Percentiles rank a stretch among this genome's conserved stretches.
Evolutionary conservation across 1,139 yeast species (phyloP).

Genomic region (Blastobotrys indianensis): DNA sequence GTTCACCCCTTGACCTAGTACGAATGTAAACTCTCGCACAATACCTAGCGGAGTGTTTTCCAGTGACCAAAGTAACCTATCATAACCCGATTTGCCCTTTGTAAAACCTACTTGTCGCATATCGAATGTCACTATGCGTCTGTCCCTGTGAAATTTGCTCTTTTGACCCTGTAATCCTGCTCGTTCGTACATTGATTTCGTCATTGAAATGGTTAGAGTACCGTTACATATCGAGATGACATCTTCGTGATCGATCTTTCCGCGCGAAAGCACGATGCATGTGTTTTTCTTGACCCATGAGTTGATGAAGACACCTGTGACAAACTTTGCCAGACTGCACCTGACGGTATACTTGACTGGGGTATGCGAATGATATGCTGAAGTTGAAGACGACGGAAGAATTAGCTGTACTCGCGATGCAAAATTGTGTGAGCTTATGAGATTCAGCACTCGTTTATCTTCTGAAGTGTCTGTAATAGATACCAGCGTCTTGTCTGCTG

Average conservation of each 20-base stretch:
- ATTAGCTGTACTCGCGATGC: slow-evolving; percentile 15
- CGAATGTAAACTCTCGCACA: neutral
- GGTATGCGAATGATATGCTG: slow-evolving; percentile 3
- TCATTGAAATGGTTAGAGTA: slow-evolving; percentile 29
- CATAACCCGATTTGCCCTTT: slow-evolving; percentile 24
- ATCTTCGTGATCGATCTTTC: slow-evolving; percentile 32
- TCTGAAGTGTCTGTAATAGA: slow-evolving; percentile 2
- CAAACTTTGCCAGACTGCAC: slow-evolving; percentile 9
- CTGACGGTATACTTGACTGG: slow-evolving; percentile 4
- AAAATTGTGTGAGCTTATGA: slow-evolving; percentile 17
- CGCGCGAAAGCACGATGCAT: slow-evolving; percentile 19
- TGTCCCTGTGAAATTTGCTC: slow-evolving; percentile 12
- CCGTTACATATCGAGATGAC: slow-evolving; percentile 31
- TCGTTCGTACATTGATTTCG: slow-evolving; percentile 29
- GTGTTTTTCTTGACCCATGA: slow-evolving; percentile 12
- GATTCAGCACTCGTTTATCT: slow-evolving; percentile 5
- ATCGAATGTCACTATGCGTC: slow-evolving; percentile 18
- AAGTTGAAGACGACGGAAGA: slow-evolving; percentile 1
- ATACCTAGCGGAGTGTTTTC: slow-evolving; percentile 25
- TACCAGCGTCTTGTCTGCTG: slow-evolving; percentile 1
- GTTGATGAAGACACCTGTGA: slow-evolving; percentile 10
- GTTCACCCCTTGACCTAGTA: slow-evolving; percentile 1
- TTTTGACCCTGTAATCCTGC: slow-evolving; percentile 33
- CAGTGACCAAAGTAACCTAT: slow-evolving; percentile 38
- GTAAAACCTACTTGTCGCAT: slow-evolving; percentile 13